Conservation (phyloP, 2,329 filamentous ascomycete genomes). For the Amesomyces nigricolor region DNA sequence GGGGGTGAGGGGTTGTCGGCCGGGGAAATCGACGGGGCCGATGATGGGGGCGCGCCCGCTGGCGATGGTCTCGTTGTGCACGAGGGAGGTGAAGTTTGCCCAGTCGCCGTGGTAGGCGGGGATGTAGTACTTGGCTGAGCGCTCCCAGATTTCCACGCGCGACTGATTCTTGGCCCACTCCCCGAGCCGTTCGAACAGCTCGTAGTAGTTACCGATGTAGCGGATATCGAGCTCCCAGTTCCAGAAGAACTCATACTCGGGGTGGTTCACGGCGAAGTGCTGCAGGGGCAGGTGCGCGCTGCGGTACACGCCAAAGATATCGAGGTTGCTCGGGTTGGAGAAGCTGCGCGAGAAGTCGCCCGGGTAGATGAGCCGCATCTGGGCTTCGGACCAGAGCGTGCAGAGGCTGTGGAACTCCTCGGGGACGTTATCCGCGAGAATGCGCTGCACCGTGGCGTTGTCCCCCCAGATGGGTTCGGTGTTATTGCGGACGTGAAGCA, state of each 20-base stretch:
- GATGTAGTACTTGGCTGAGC: slow-evolving; percentile 70
- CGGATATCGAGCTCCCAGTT: slow-evolving; percentile 68
- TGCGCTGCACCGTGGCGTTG: slow-evolving; percentile 62
- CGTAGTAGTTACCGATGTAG: slow-evolving; percentile 61
- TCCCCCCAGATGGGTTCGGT: slow-evolving; percentile 78
- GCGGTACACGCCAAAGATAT: slow-evolving; percentile 65
- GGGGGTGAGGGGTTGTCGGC: slow-evolving; percentile 41
- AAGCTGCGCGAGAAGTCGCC: slow-evolving; percentile 65
- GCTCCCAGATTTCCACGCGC: slow-evolving; percentile 70
- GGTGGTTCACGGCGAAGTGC: slow-evolving; percentile 57
- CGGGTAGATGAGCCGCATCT: slow-evolving; percentile 74
- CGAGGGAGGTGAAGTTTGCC: slow-evolving; percentile 64
- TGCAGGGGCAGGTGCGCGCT: slow-evolving; percentile 58
- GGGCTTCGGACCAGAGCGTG: slow-evolving; percentile 77
- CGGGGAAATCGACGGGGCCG: slow-evolving; percentile 56
- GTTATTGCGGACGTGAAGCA: slow-evolving; percentile 78
- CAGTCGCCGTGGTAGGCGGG: slow-evolving; percentile 63
- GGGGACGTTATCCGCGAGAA: slow-evolving; percentile 64
- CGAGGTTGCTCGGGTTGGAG: slow-evolving; percentile 49
- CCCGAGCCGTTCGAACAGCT: slow-evolving; percentile 63
- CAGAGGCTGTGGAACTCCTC: slow-evolving; percentile 73
- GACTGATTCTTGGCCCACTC: slow-evolving; percentile 64
- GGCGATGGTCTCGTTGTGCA: slow-evolving; percentile 53
- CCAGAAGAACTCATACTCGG: slow-evolving; percentile 63
- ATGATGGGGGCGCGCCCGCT: slow-evolving; percentile 55